phyloP scores from a whole-genome alignment of 176 grass and related monocot species.

The Hyparrhenia diplandra region DNA sequence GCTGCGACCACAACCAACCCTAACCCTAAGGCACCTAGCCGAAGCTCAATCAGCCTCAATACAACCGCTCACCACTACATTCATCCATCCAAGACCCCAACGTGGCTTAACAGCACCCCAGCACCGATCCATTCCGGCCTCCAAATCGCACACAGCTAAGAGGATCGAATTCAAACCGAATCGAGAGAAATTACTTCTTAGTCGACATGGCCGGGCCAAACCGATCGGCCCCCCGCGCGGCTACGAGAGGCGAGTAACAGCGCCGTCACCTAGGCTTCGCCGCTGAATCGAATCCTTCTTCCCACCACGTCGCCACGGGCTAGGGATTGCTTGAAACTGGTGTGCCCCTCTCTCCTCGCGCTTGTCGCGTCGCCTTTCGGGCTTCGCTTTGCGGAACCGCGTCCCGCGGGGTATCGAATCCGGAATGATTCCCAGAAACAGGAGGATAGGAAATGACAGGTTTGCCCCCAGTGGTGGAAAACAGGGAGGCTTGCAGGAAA shows the following conservation, averaged over 20 bases:
- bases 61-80: background rate
- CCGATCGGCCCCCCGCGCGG: background rate
- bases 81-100: background rate
- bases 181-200: constrained; percentile 21
- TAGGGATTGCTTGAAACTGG: constrained; percentile 16
- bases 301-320: background rate
- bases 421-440: constrained; percentile 13
- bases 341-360: background rate
- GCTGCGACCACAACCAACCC: constrained; percentile 2
- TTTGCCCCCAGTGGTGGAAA: background rate
- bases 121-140: background rate
- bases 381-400: background rate
- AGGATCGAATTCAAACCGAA: background rate
- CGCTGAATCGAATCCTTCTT: background rate
- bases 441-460: background rate
- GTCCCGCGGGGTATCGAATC: background rate
- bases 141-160: background rate
- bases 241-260: background rate
- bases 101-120: background rate
- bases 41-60: constrained; percentile 7
- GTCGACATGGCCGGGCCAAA: constrained; percentile 26
- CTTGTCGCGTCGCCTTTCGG: background rate
- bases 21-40: background rate
- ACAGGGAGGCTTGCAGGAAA: no score
- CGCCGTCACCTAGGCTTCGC: background rate